phyloP scores from a whole-genome alignment of 2,329 filamentous ascomycete species.

The Pestalotiopsis sp. region DNA sequence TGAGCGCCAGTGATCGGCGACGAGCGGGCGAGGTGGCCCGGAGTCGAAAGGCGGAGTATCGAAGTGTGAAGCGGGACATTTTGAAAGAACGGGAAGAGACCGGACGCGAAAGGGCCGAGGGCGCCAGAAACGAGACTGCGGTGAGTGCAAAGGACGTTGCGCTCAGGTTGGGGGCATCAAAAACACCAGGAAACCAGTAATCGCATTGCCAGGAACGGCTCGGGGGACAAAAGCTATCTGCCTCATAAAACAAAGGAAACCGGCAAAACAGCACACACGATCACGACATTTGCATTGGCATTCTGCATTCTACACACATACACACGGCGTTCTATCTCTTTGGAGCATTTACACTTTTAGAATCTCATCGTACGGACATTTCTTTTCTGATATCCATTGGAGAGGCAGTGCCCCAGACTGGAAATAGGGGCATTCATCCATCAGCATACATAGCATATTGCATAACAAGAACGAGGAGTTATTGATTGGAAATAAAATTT shows the following conservation, averaged over 20 bases:
- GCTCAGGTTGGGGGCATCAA: constrained; percentile 4
- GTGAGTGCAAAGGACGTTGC: constrained; percentile 5
- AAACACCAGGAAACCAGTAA: neutral
- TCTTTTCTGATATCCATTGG: neutral
- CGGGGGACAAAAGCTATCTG: neutral
- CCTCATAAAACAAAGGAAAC: neutral
- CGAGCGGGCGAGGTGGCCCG: constrained; percentile 41
- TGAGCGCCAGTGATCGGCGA: constrained; percentile 44
- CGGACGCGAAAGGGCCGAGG: constrained; percentile 11
- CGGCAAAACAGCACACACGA: neutral
- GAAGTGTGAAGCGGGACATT: constrained; percentile 39
- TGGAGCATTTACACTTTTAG: neutral
- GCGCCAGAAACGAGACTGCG: constrained; percentile 5
- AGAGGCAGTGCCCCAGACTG: neutral
- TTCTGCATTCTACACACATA: neutral
- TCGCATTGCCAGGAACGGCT: neutral
- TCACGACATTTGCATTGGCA: neutral
- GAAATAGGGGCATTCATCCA: neutral
- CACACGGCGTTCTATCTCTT: neutral
- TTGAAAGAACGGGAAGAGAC: constrained; percentile 13
- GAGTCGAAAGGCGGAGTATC: constrained; percentile 42
- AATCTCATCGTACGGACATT: neutral
- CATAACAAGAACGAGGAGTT: neutral
- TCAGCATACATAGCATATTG: neutral
- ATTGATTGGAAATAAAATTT: neutral